Evolutionary conservation across 2,329 filamentous ascomycete genomes (phyloP).

Genomic region (Talaromyces sp.): DNA sequence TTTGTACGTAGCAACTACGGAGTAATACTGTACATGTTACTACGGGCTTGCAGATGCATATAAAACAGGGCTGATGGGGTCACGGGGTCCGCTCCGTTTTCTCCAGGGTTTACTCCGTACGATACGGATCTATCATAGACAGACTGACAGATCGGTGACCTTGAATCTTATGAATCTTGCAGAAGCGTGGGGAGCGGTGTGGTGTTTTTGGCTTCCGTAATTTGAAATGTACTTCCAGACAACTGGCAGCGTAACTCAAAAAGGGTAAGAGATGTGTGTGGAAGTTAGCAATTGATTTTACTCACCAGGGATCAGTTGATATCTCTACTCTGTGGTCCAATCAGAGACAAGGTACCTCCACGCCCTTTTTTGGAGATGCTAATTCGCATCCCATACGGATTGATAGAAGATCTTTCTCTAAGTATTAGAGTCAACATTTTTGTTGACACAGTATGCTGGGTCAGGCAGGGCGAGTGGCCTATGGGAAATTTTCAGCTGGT

Average conservation of each 20-base stretch:
- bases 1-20: neutral
- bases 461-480: slow-evolving; percentile 3
- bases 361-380: neutral
- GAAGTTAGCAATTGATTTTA: neutral
- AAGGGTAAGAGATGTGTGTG: neutral
- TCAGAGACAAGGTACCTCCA: neutral
- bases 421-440: neutral
- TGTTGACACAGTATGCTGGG: neutral
- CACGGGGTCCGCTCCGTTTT: neutral
- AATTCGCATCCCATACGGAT: neutral
- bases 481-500: slow-evolving; percentile 20
- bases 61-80: neutral
- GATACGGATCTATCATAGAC: neutral
- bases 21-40: no score
- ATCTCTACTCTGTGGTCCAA: neutral
- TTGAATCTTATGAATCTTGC: neutral
- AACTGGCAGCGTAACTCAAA: neutral
- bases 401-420: neutral
- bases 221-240: neutral
- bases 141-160: neutral
- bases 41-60: neutral
- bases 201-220: neutral
- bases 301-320: neutral
- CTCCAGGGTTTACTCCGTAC: neutral
- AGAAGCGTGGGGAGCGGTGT: neutral